Base-by-base conservation (phyloP, 2,329 filamentous ascomycete species). In the Helicocarpus griseus region DNA sequence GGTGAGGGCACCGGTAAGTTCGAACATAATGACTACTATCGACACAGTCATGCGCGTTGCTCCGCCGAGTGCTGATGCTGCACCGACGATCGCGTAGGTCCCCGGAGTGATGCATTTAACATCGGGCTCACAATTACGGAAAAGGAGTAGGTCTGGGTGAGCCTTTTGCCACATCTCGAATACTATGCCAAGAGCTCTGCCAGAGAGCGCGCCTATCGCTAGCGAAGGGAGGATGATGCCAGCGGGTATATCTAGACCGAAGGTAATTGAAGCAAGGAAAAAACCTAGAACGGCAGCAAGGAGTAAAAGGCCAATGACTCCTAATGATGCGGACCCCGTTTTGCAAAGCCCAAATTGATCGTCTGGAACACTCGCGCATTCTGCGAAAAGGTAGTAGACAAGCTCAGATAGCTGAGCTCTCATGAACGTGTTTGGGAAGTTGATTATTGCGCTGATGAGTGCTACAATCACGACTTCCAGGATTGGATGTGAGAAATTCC, bases 21-120 rank as follows among this genome's bases (percentile, higher is more conserved):
- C 93, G 64, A 98, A 98, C 86, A 96, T 96, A 72, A 98, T 98
- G 62, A 97, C 93, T 4, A 98, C 91, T 58, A 98, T 96, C 11
- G 90, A 96, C 9, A 96, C 89, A 0, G 93, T 98, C 83, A 98
- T 94, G 59, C 91, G 82, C 17, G 91, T 97, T 33, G 94, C 89
- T 45, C 93, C 93, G 5, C 87, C 88, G 1, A 98, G 81, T n/a
- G 91, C 89, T 3, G 93, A 90, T 0, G 93, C 91, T 0, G 93
- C 93, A 31, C 93, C 93, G 55, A 98, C 86, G 61, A 98, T 95
- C 56, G 93, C 93, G 65, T 98, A 98, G 1, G 91, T 94, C 13
- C 91, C 93, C 0, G 93, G 91, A 0, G 87, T 96, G 48, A 98
- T 83, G 69, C 93, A 98, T 6, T 85, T 82, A 38, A 87, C 74